Evolutionary conservation across 1,284 basidiomycete genomes (phyloP), one percentile per base, ranked within the genome.

Genomic region (Apiotrichum gracile): DNA sequence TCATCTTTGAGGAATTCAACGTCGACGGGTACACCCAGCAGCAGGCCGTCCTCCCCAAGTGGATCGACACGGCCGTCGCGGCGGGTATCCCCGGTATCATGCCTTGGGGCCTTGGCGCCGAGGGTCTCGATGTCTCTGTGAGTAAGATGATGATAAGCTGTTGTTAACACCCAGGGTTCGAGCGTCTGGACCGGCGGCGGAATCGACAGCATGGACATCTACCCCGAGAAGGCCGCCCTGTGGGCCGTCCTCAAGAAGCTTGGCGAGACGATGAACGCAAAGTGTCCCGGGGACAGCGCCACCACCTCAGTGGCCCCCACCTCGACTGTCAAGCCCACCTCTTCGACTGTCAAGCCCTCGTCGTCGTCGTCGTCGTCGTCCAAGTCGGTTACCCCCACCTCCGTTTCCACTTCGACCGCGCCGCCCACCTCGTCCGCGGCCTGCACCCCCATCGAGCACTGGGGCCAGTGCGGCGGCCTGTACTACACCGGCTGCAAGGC

Each of bases 1-100:
- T 54, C 41, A 33, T 54, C 33, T 31, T 49, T 14, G 52, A 54
- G 26, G 52, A 54, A 37, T 54, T 54, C 40, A 46, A 46, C 33
- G 22, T 37, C 24, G 33, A 49, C 14, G 46, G 29, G 2, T n/a
- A 43, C 26, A 27, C 33, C 40, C 37, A 44, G 22, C 41, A 46
- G 33, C 31, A 40, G 13, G 16, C 33, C 19, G 44, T 41, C 25
- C 26, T 41, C 31, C 46, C 52, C 26, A 7, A 26, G 13, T 54
- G 52, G 52, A 43, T 47, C 39, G 25, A 42, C 17, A 42, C 48
- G 40, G 41, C 40, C 31, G 26, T 41, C 19, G 41, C 49, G 12
- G 52, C 29, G 9, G 49, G 43, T 3, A 34, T 54, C 26, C 27
- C 33, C 19, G 52, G 52, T n/a, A 45, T 54, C 52, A 49, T 54